Base-by-base conservation (phyloP, 2,329 filamentous ascomycete species). In the Drechslera avenae region DNA sequence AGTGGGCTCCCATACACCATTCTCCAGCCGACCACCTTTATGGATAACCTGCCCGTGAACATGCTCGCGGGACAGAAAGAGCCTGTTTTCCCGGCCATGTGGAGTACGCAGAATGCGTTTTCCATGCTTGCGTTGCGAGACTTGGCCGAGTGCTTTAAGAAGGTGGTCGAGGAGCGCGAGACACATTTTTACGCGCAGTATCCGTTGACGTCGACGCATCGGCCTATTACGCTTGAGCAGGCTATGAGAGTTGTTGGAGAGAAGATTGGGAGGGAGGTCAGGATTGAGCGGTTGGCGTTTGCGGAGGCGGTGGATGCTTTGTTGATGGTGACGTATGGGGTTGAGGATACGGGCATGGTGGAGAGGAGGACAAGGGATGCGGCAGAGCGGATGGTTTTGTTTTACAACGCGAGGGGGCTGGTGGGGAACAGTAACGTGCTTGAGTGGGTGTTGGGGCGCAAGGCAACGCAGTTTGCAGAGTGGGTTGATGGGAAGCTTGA, bases 171-270 rank as follows among this genome's bases (percentile, higher is more conserved):
- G 3, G 48, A 67, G 32, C 41, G 62, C 3, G 63, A 71, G 37
- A 61, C 52, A 28, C 66, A 71, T 49, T 63, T 56, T 13, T 64
- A 57, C 39, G 69, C 67, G 3, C 45, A 58, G 21, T 70, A 72
- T 52, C 60, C 63, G 41, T 47, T 70, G 4, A 56, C 64, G 2
- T 68, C 63, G 2, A 57, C 62, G 1, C 17, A 33, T 6, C 43
- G 52, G 12, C 33, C 60, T 13, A 16, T 62, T 2, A 48, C 49
- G 1, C 67, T 68, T 45, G 39, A 31, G 4, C 56, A 67, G 3
- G 55, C 54, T 5, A 39, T 66, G 32, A 12, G 3, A 2, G 57
- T 65, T 14, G 50, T 66, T 8, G 41, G 46, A 1, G 41, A 58
- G 26, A 60, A 47, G 35, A 59, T 67, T 18, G 66, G 63, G 5